Base-by-base conservation (phyloP, 495 filamentous ascomycete species). In the Xylaria telfairii region DNA sequence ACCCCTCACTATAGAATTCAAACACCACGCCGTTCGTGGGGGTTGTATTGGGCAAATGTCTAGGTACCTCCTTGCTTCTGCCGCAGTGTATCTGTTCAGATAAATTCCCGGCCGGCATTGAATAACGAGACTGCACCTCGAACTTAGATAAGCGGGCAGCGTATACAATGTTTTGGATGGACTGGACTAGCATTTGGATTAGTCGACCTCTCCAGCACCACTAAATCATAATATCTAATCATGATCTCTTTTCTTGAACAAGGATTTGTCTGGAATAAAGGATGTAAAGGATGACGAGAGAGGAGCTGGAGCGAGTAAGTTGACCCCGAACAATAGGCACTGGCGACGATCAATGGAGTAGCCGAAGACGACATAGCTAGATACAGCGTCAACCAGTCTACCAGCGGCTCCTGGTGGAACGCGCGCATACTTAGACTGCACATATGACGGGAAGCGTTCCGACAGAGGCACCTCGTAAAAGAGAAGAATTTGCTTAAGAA, bases 281-380 rank as follows among this genome's bases (percentile, higher is more conserved):
- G 7, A 8, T 26, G 28, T 21, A 37, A 51, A 19, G 24, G 15
- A 65, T 8, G 62, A 65, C 37, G 37, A 39, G 37, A 41, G 61
- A 21, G 56, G 47, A 64, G 15, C 61, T 26, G 42, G 44, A 34
- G 47, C 21, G 41, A 65, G 44, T 7, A 44, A 26, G n/a, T 30
- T 26, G 63, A 41, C 47, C 41, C 42, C 24, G 37, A 53, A 46
- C 26, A 51, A 53, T 41, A 41, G 28, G 44, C 47, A 19, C 46
- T 37, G 32, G 26, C 42, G 47, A 28, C 47, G 64, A 66, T 53
- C 64, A 28, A 66, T 54, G 47, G 64, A 66, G 30, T 17, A 44
- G 21, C 15, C 28, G 21, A 32, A 19, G 42, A 34, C 28, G 62
- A 15, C 42, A 65, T 9, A 8, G 34, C 46, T 13, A 8, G 21